A percentile compares a stretch with the other conserved stretches of the same genome.
Conservation (phyloP, 2,329 filamentous ascomycete genomes). For the Diplodia mutila region DNA sequence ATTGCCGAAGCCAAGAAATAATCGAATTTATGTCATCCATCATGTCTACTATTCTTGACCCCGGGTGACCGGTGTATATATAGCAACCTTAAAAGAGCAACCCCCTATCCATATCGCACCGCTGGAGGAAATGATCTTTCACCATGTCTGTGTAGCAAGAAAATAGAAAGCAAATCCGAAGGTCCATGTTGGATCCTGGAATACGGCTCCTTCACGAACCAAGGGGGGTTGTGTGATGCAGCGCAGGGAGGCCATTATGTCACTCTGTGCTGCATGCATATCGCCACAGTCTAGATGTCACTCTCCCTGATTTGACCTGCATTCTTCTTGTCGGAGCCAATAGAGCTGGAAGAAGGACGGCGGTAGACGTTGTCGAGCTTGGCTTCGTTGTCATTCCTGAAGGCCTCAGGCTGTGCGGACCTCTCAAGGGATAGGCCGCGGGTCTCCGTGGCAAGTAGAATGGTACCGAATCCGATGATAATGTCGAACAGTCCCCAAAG, state of each 20-base stretch:
- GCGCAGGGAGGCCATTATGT: neutral
- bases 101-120: neutral
- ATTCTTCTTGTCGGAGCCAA: slow-evolving; percentile 2
- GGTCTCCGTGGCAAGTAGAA: slow-evolving; percentile 45
- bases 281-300: neutral
- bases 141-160: neutral
- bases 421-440: slow-evolving; percentile 42
- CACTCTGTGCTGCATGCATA: neutral
- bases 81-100: neutral
- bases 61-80: neutral
- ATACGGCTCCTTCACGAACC: neutral
- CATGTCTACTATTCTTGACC: neutral
- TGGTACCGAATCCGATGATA: slow-evolving; percentile 47
- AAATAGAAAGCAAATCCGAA: neutral
- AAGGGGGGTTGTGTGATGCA: neutral
- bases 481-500: slow-evolving; percentile 53
- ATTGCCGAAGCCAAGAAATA: neutral
- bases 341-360: neutral
- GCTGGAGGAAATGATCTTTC: neutral
- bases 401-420: slow-evolving; percentile 33
- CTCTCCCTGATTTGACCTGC: neutral
- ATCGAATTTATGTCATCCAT: neutral
- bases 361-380: neutral
- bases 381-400: neutral
- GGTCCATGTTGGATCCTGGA: neutral